phyloP scores from a whole-genome alignment of 441 rosid species.

The Syzygium syzygioides region DNA sequence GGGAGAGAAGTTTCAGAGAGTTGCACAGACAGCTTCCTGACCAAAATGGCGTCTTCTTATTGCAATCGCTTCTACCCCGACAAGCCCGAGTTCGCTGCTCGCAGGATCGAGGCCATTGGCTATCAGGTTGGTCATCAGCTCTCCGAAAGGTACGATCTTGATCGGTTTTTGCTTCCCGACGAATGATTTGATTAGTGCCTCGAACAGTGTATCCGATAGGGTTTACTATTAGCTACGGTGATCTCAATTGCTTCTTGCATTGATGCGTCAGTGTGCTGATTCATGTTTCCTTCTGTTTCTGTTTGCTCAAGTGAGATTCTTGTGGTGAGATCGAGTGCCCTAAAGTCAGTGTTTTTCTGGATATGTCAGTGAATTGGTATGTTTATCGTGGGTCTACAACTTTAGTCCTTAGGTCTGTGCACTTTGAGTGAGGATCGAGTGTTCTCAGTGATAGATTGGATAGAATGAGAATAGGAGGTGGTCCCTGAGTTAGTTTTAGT shows the following conservation, averaged over 20 bases:
- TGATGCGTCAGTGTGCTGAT: neutral
- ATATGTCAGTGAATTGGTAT: neutral
- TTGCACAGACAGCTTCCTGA: slow-evolving; percentile 69
- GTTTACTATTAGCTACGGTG: too few relatives aligned
- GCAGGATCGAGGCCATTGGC: slow-evolving; percentile 96
- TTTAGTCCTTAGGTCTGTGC: neutral
- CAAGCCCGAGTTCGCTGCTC: slow-evolving; percentile 90
- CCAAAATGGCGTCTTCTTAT: slow-evolving; percentile 80
- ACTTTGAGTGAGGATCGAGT: neutral
- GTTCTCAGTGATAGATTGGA: neutral
- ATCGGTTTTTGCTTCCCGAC: neutral
- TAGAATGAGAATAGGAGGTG: neutral
- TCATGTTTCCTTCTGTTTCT: neutral
- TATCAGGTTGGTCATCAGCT: slow-evolving; percentile 99
- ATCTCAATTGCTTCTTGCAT: neutral
- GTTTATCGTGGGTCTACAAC: neutral
- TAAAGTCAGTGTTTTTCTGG: neutral
- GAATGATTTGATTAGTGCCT: neutral
- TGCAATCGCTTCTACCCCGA: slow-evolving; percentile 77
- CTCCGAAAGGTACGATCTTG: slow-evolving; percentile 58
- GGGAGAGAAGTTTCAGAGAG: slow-evolving; percentile 59
- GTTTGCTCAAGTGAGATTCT: neutral
- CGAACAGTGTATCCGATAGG: neutral
- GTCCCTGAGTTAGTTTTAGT: too few relatives aligned
- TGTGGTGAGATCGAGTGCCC: neutral